phyloP scores from a whole-genome alignment of 176 grass and related monocot species.

The Cymbopogon citratus region DNA sequence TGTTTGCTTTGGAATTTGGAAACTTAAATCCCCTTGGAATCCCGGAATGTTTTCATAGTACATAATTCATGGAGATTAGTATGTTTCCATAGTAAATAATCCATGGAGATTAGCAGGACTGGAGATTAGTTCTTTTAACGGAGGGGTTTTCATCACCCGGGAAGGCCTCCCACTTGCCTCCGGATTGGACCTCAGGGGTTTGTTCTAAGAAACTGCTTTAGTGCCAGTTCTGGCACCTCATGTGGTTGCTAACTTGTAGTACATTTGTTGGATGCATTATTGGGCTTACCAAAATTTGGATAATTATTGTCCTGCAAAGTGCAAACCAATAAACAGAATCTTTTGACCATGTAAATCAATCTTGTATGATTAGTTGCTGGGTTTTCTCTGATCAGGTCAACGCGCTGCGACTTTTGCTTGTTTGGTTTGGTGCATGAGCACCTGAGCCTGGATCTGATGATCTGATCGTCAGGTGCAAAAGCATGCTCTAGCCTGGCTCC shows the following conservation, averaged over 20 bases:
- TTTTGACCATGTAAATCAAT: background rate
- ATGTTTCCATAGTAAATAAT: no score
- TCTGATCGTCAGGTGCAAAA: background rate
- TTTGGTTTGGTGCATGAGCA: background rate
- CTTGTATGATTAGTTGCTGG: background rate
- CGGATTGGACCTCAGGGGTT: background rate
- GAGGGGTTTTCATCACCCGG: no score
- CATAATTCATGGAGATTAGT: no score
- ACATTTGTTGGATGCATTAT: background rate
- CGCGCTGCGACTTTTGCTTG: background rate
- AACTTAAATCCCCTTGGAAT: no score
- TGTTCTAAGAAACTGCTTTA: background rate
- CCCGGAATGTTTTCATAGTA: no score
- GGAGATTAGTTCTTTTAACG: no score
- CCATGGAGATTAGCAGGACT: no score
- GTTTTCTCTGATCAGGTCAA: background rate
- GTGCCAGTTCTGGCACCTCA: background rate
- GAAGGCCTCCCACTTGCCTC: no score
- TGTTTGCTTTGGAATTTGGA: background rate
- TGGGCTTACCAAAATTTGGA: background rate
- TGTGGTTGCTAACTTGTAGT: background rate
- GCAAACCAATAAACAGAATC: background rate
- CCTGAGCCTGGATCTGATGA: background rate
- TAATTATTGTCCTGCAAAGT: background rate
- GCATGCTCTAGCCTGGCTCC: background rate